Conservation (phyloP, 2,329 filamentous ascomycete species). For the Sordariomycetes sp. region DNA sequence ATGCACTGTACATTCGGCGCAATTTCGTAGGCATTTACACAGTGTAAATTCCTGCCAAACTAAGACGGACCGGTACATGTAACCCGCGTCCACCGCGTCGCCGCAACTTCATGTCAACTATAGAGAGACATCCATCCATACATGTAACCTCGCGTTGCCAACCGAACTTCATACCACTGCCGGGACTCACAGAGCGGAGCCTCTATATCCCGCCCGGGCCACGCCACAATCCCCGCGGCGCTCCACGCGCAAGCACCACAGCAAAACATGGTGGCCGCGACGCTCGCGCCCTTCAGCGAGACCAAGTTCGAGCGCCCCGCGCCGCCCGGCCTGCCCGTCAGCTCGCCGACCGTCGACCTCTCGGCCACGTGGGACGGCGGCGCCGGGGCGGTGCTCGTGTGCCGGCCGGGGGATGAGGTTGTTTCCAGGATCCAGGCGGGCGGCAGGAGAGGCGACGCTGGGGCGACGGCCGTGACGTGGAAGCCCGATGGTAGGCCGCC, state of each 20-base stretch:
- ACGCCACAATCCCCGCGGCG: background rate
- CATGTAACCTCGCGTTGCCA: no score
- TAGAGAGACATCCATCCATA: background rate
- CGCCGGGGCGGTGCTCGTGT: conserved; percentile 61
- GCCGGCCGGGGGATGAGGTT: conserved; percentile 64
- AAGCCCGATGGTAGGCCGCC: conserved; percentile 54
- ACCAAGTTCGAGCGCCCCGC: conserved; percentile 45
- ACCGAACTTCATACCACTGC: background rate
- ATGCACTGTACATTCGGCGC: background rate
- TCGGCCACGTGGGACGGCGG: conserved; percentile 59
- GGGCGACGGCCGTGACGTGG: conserved; percentile 43
- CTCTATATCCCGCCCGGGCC: background rate
- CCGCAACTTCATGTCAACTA: background rate
- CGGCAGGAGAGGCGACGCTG: conserved; percentile 27
- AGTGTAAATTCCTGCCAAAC: background rate
- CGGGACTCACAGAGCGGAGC: background rate
- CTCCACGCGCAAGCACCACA: background rate
- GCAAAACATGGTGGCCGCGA: conserved; percentile 13
- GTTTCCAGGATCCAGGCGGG: conserved; percentile 41
- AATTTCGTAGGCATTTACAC: background rate
- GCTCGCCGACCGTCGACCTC: conserved; percentile 79
- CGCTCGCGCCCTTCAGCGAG: conserved; percentile 41
- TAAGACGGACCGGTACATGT: background rate
- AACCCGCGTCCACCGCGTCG: background rate
- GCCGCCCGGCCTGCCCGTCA: conserved; percentile 50